Base-by-base conservation (phyloP, 805 yeast species). In the Suhomyces emberorum region DNA sequence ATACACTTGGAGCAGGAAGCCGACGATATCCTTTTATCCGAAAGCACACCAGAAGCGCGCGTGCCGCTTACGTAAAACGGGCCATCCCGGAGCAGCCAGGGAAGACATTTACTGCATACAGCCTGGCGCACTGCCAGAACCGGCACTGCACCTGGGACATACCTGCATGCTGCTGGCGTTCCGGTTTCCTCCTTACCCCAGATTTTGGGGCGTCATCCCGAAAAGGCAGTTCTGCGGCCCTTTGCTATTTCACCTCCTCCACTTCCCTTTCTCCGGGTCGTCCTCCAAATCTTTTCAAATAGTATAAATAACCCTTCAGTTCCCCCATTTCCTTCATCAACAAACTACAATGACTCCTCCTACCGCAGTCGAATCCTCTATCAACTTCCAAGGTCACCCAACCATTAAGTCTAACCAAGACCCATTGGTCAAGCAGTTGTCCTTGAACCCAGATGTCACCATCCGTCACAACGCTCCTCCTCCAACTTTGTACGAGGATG, bases 401-500 rank as follows among this genome's bases (percentile, higher is more conserved):
- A 52, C 65, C 29, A 65, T 68, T 41, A 65, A 57, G 48, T 50
- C 63, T 34, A 56, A 49, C 22, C 57, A 61, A 49, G 72, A 68
- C 46, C 72, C 72, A 17, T 48, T 69, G 43, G 69, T 69, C 28
- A 47, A 62, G 40, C 61, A 66, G 44, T 63, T 69, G 43, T 54
- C 62, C 10, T 70, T 84, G 43, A 72, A 74, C 48, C 73, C 73
- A 28, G 89, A 81, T 29, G 82, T 82, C 14, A 58, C 68, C 16
- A 78, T 84, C 48, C 84, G 88, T 59, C 95, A 91, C 73, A 91
- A 93, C 62, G 88, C 98, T 34, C 83, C 96, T 27, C 85, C 89
- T 20, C 95, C 98, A 48, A 77, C 87, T 30, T 73, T 91, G 43
- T 93, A 91, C 70, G 98, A 91, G 64, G 98, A 93, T 60, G 98